Evolutionary conservation across 805 yeast genomes (phyloP).

Genomic region (Cyberlindnera misumaiensis): DNA sequence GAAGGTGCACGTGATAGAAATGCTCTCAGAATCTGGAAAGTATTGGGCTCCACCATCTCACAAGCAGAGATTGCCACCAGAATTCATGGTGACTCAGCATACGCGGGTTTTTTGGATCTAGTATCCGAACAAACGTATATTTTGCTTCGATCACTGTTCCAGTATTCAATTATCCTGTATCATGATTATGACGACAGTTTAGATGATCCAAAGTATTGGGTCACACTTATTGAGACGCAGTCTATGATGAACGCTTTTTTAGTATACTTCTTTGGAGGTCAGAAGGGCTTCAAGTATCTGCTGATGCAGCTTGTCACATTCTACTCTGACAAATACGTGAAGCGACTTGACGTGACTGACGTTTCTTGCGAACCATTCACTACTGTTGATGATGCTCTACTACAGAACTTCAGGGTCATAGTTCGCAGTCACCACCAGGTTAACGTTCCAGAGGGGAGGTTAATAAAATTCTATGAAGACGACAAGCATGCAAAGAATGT

Average conservation of each 20-base stretch:
- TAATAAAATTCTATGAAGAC: background rate
- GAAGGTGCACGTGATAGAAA: background rate
- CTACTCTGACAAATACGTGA: background rate
- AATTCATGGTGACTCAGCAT: constrained; percentile 31
- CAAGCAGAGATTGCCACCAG: constrained; percentile 57
- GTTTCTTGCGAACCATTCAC: constrained; percentile 1
- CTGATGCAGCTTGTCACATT: background rate
- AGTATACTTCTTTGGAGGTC: too few species aligned
- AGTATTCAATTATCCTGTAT: constrained; percentile 7
- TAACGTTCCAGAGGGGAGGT: too few species aligned
- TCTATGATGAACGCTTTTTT: too few species aligned
- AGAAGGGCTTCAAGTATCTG: too few species aligned
- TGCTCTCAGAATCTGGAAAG: constrained; percentile 20
- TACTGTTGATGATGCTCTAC: too few species aligned
- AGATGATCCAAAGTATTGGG: background rate
- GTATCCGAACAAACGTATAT: constrained; percentile 33
- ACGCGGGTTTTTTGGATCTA: constrained; percentile 26
- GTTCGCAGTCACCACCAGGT: too few species aligned
- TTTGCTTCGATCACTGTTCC: constrained; percentile 27
- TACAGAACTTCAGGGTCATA: too few species aligned
- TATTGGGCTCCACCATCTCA: constrained; percentile 27
- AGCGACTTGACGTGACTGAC: background rate
- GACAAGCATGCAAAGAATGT: constrained; percentile 6
- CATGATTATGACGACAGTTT: background rate
- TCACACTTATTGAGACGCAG: too few species aligned